Evolutionary conservation across 345 rosid genomes (phyloP), one percentile per base, ranked within the genome.

Genomic region (Dovyalis caffra): DNA sequence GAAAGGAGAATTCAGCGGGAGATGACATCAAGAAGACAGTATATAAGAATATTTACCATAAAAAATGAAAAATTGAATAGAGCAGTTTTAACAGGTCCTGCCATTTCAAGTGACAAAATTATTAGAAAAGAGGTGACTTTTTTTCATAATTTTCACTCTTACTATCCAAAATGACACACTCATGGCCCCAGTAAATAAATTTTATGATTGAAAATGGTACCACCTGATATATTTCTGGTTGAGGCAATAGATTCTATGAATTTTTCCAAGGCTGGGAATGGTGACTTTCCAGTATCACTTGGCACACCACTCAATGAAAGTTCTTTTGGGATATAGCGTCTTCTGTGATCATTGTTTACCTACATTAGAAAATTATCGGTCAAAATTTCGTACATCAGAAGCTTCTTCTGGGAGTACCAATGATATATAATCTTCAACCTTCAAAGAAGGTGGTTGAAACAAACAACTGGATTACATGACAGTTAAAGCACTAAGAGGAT

Each of bases 231-330:
- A 76, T 84, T 83, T 76, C 90, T 94, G 38, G 63, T 76, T 70
- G 98, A 85, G 32, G 94, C 94, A 63, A 90, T 80, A 23, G 89
- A 89, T 80, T 87, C 93, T 70, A 95, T 74, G 81, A 93, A 93
- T 71, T 85, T 84, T 86, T 95, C 99, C 85, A 95, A 77, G 47
- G 69, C 80, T 9, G 93, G 96, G 83, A 91, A 93, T 11, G 94
- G 99, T 29, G 99, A 91, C 81, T 89, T 91, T 32, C 93, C 91
- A 66, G 83, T 69, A 69, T 83, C 88, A 72, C 68, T 83, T 78
- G 83, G 28, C 73, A 76, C 68, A 73, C 84, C 65, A 80, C 78
- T 82, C 31, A 73, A 57, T 29, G 74, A 78, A 67, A 80, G 72
- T 73, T 67, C 86, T 81, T 66, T 88, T 77, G 76, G 65, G 53